Base-by-base conservation (phyloP, 2,329 filamentous ascomycete species). In the Hypoxylon sp. region DNA sequence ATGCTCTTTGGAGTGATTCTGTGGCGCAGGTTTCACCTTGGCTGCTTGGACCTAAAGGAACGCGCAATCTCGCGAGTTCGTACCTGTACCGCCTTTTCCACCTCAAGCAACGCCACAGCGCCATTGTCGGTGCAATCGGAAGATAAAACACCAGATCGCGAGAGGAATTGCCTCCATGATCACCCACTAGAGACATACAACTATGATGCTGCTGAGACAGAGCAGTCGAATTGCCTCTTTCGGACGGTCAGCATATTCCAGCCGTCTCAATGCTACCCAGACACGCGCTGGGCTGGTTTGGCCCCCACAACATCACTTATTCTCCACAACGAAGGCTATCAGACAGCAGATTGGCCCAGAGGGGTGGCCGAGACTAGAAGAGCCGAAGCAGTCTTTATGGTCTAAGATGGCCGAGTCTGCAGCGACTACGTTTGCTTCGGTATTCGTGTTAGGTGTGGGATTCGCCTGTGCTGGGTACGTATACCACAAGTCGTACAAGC, bases 401-500 rank as follows among this genome's bases (percentile, higher is more conserved):
- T 71, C 75, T 27, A 90, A 87, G 66, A 89, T 91, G 83, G 72
- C 84, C 44, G 89, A 93, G 69, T 78, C 86, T 4, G 89, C 88
- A 2, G 85, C 84, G 6, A 91, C 89, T 0, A 91, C 89, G 0
- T 80, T 90, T 52, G 87, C 89, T 17, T 90, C 87, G 15, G 87
- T 93, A 47, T 62, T 86, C 7, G 83, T 93, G 11, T 74, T 93
- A 21, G 89, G 86, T 61, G 75, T 80, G 12, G 84, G 81, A 20
- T 87, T 86, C 63, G 79, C 76, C 32, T 63, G 81, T 16, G 88
- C 89, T 5, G 90, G 87, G 16, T 93, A 90, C 69, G 78, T 80
- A 36, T 95, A 94, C 68, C 89, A 94, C 70, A 84, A 81, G 63
- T 84, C 82, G 68, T 97, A 99, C 81, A 99, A 99, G 75, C 81